Evolutionary conservation across 306 rosid species (phyloP).

Genomic region (Citrullus mucosospermus): DNA sequence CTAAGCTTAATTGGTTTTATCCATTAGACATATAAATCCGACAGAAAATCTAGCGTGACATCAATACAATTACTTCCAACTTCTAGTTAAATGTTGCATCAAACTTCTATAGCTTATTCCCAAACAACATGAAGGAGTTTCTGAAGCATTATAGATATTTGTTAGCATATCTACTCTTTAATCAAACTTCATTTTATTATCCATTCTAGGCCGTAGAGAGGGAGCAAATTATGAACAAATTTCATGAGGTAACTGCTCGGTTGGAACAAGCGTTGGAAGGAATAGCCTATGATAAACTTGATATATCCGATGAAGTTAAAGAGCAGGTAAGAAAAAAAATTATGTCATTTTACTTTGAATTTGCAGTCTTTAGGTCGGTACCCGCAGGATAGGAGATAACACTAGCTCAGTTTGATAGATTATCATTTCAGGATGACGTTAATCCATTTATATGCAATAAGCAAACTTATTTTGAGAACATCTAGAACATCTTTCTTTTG

Average conservation of each 20-base stretch:
- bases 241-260: conserved; percentile 51
- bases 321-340: conserved; percentile 63
- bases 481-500: neutral
- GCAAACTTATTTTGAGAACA: neutral
- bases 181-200: neutral
- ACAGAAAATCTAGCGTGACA: neutral
- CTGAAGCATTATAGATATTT: neutral
- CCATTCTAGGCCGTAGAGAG: conserved; percentile 60
- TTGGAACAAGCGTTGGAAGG: conserved; percentile 64
- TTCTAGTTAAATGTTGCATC: neutral
- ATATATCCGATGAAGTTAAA: conserved; percentile 92
- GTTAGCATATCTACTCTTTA: neutral
- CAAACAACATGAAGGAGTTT: neutral
- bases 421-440: neutral
- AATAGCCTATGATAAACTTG: conserved; percentile 64
- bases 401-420: neutral
- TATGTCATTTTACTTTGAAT: neutral
- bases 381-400: neutral
- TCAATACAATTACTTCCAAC: neutral
- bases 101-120: neutral
- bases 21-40: neutral
- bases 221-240: conserved; percentile 57
- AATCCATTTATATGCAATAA: neutral
- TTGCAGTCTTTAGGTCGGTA: neutral
- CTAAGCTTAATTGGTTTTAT: neutral